Base-by-base conservation (phyloP, 768 basidiomycete genomes). In the Boletus sensibilis region DNA sequence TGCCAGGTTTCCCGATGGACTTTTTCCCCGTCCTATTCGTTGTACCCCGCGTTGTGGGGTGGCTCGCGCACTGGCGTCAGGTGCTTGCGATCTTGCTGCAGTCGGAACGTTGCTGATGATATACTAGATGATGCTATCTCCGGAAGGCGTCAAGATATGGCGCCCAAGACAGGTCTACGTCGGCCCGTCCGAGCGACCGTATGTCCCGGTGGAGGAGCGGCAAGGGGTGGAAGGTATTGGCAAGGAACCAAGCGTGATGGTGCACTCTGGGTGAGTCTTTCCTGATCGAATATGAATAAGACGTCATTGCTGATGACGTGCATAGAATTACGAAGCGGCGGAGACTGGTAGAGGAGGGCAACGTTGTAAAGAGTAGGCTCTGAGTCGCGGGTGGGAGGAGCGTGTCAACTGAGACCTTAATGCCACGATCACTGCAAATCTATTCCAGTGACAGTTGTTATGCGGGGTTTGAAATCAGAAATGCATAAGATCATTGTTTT, bases 21-120 rank as follows among this genome's bases (percentile, higher is more conserved):
- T 95, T 90, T 72, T 95, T 94, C 84, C 93, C 94, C 0, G 93
- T 96, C 21, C 75, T 96, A 33, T 96, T 96, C 66, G 92, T 87
- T 20, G 92, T 96, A 3, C 94, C 94, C 2, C 84, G 94, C 21
- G 92, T 96, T 9, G 92, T 92, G 27, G 93, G 94, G 20, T 95
- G 93, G 94, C 77, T 95, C 9, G 90, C 92, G 0, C 93, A 94
- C 71, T 95, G 93, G 93, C 80, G 90, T 52, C 90, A 91, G 81
- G 89, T 85, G 53, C 51, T 72, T 59, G 16, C 31, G 12, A 20
- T 53, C 43, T 50, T 31, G 16, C 27, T 50, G 44, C n/a, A 25
- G 5, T 37, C n/a, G 13, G 45, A 33, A 25, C n/a, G 41, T 43
- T 50, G 35, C 45, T 63, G 42, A 59, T 37, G 14, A 31, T 53